Evolutionary conservation across 179 eudicot species (phyloP), one percentile per base, ranked within the genome.

Genomic region (Actinidia arguta): DNA sequence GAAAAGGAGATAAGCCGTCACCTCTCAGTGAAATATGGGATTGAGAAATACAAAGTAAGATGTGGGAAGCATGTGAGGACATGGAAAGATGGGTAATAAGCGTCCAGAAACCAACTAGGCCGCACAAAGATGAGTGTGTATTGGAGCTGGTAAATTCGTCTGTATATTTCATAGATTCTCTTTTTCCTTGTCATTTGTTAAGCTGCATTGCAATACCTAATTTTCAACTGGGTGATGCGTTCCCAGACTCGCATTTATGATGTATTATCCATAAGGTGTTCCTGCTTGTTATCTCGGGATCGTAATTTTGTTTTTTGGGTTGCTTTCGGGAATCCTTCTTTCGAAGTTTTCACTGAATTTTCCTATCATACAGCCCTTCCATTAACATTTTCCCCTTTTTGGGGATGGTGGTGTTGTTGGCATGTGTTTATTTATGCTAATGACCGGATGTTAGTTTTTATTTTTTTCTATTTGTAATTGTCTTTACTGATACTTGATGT

Each of bases 1-100:
- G 1, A 25, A 75, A 52, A 27, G 79, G 25, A 48, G 71, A 39
- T 25, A 22, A 5, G 13, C 16, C 16, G 51, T 48, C 62, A 12
- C 16, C 42, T 25, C 16, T 25, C 24, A 79, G 24, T 73, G 62
- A 50, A n/a, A 31, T 80, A 8, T 68, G 75, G 76, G 76, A 80
- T 51, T 80, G 82, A 76, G 76, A 80, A 70, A 80, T 11, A 52
- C 52, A 52, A 54, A 80, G 82, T 42, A 54, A 18, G 31, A 54
- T 70, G 0, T 69, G 82, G 82, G 76, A 80, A 80, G 82, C 51
- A 27, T 13, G 24, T 9, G 82, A 80, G 66, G 82, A 80, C 76
- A 80, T 80, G 82, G 82, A 55, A 67, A 55, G 27, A 67, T 80
- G 82, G 82, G 82, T 72, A 80, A 17, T 74, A 74, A 51, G 59